Evolutionary conservation across 495 filamentous ascomycete genomes (phyloP).

Genomic region (Penicillium malachiteum): DNA sequence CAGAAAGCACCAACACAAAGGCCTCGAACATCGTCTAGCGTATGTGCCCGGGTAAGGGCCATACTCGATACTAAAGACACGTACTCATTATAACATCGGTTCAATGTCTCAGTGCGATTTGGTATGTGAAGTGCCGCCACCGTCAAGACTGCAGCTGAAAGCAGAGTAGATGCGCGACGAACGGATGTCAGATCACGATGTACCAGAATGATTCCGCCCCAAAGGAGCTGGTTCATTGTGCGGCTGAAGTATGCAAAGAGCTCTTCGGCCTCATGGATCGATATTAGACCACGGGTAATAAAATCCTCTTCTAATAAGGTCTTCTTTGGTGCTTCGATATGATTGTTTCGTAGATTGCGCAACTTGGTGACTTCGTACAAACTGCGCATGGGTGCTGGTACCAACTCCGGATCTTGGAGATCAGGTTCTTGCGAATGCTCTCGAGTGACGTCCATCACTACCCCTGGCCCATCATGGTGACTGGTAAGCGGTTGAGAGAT

Average conservation of each 20-base stretch:
- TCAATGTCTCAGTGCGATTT: slow-evolving; percentile 49
- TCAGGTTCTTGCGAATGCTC: slow-evolving; percentile 54
- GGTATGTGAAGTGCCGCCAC: slow-evolving; percentile 55
- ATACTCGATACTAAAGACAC: slow-evolving; percentile 50
- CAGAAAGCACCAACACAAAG: slow-evolving; percentile 55
- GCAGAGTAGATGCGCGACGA: slow-evolving; percentile 47
- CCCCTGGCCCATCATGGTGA: slow-evolving; percentile 31
- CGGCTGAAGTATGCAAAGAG: slow-evolving; percentile 53
- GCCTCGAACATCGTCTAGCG: slow-evolving; percentile 51
- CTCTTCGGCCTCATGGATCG: slow-evolving; percentile 49
- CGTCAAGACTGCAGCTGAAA: slow-evolving; percentile 51
- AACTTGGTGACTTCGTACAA: slow-evolving; percentile 61
- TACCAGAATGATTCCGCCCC: slow-evolving; percentile 55
- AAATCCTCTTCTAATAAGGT: slow-evolving; percentile 53
- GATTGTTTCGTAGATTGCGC: slow-evolving; percentile 49
- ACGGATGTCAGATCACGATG: slow-evolving; percentile 49
- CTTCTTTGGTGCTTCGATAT: slow-evolving; percentile 42
- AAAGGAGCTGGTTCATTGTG: slow-evolving; percentile 56
- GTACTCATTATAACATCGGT: slow-evolving; percentile 52
- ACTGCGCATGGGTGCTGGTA: slow-evolving; percentile 58
- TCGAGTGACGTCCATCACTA: slow-evolving; percentile 45
- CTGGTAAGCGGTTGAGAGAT: slow-evolving; percentile 25
- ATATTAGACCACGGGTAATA: slow-evolving; percentile 49
- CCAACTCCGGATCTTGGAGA: slow-evolving; percentile 46
- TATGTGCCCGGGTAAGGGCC: slow-evolving; percentile 50